Conservation (phyloP, 164 flowering plant genomes). For the Amborella trichopoda region DNA sequence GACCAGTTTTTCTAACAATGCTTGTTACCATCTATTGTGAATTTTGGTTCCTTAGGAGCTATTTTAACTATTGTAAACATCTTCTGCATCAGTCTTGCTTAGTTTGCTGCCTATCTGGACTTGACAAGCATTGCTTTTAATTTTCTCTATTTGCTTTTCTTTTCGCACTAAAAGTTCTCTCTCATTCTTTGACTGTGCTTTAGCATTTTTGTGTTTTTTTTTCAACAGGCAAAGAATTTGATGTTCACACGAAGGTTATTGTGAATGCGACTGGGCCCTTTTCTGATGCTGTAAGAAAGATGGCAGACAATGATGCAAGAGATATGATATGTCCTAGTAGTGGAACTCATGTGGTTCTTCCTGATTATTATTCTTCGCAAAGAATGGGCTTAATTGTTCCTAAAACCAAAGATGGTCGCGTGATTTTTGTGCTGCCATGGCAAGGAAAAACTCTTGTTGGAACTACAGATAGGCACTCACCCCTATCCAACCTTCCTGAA, state of each 20-base stretch:
- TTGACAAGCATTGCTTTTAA: too few species aligned
- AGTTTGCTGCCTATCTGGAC: too few species aligned
- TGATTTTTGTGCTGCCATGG: constrained; percentile 14
- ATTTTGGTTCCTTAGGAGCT: too few species aligned
- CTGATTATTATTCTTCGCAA: constrained; percentile 11
- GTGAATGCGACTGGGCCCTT: constrained; percentile 16
- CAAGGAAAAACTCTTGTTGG: constrained; percentile 14
- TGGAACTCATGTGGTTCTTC: constrained; percentile 12
- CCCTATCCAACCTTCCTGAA: constrained; percentile 7
- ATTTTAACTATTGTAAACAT: too few species aligned
- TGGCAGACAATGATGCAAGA: constrained; percentile 10
- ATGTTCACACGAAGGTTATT: constrained; percentile 17
- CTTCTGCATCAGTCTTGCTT: too few species aligned
- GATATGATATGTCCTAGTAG: constrained; percentile 12
- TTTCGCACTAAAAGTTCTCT: too few species aligned
- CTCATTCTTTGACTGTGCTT: neutral
- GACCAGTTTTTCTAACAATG: too few species aligned
- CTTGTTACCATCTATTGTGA: too few species aligned
- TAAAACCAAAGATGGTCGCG: constrained; percentile 15
- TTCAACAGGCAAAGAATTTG: constrained; percentile 16
- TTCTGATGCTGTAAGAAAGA: constrained; percentile 10
- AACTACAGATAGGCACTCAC: constrained; percentile 10
- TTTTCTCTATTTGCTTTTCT: too few species aligned
- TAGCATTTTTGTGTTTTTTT: neutral
- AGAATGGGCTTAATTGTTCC: constrained; percentile 16